Percentiles rank a stretch among this genome's conserved stretches.
Evolutionary conservation across 2,329 filamentous ascomycete genomes (phyloP).

Genomic region (Colletotrichum karsti): DNA sequence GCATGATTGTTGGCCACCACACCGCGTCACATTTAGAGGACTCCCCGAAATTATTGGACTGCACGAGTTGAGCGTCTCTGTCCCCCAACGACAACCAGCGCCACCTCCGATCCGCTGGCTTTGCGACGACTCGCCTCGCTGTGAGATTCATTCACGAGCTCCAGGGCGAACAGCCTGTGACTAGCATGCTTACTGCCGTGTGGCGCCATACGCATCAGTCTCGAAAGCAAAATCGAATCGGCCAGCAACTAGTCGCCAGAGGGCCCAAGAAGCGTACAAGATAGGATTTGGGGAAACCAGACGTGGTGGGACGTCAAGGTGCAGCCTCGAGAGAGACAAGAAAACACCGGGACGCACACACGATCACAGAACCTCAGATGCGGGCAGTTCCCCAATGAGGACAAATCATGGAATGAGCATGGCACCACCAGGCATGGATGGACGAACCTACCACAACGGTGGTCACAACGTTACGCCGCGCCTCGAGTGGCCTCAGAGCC

Average conservation of each 20-base stretch:
- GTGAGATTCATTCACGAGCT: conserved; percentile 8
- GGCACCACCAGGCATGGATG: conserved; percentile 55
- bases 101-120: background rate
- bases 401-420: conserved; percentile 55
- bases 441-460: conserved; percentile 46
- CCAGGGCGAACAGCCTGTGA: background rate
- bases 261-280: conserved; percentile 2
- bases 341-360: background rate
- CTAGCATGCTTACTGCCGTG: conserved; percentile 22
- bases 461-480: conserved; percentile 45
- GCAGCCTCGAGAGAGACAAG: conserved; percentile 2
- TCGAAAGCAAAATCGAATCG: background rate
- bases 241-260: background rate
- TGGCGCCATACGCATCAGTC: conserved; percentile 13
- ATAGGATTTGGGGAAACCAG: conserved; percentile 13
- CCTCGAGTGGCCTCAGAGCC: conserved; percentile 42
- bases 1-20: conserved; percentile 4
- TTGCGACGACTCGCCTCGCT: background rate
- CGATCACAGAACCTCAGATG: conserved; percentile 17
- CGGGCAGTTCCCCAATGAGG: conserved; percentile 39
- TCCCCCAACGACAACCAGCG: background rate
- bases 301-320: conserved; percentile 21
- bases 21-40: conserved; percentile 1
- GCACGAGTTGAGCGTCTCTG: background rate
- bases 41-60: background rate